phyloP scores from a whole-genome alignment of 176 grass and related monocot species.

The Thinopyrum elongatum region DNA sequence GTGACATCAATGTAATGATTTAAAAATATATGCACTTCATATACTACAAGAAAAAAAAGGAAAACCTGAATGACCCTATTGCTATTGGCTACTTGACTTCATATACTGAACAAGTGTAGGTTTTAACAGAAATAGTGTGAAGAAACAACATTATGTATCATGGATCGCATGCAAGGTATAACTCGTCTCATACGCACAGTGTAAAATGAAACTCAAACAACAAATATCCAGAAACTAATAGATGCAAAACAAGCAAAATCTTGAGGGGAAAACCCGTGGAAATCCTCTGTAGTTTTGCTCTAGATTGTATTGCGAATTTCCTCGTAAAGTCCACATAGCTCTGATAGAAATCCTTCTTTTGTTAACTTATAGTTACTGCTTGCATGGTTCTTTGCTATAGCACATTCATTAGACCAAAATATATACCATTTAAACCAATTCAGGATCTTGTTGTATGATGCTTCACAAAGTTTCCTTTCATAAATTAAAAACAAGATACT shows the following conservation, averaged over 20 bases:
- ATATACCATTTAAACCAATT: slow-evolving; percentile 85
- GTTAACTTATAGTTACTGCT: no score
- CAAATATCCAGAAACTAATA: background rate
- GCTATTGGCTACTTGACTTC: background rate
- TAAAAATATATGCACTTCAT: background rate
- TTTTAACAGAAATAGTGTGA: background rate
- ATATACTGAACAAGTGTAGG: background rate
- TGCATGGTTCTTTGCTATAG: no score
- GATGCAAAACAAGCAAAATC: background rate
- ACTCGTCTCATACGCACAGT: background rate
- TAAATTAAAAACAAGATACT: background rate
- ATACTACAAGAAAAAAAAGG: background rate
- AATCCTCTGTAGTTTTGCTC: background rate
- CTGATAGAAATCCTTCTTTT: no score
- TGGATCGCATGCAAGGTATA: slow-evolving; percentile 34
- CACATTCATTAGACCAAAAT: no score
- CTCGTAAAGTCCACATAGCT: slow-evolving; percentile 10
- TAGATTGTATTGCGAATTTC: background rate
- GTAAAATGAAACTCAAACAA: slow-evolving; percentile 12
- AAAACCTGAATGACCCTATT: background rate
- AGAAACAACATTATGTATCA: background rate
- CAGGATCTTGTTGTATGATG: slow-evolving; percentile 74
- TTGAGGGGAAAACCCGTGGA: no score
- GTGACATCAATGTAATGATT: no score
- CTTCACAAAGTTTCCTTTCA: slow-evolving; percentile 86